Conservation (phyloP, 768 basidiomycete species). For the Sporobolomyces phaffii region DNA sequence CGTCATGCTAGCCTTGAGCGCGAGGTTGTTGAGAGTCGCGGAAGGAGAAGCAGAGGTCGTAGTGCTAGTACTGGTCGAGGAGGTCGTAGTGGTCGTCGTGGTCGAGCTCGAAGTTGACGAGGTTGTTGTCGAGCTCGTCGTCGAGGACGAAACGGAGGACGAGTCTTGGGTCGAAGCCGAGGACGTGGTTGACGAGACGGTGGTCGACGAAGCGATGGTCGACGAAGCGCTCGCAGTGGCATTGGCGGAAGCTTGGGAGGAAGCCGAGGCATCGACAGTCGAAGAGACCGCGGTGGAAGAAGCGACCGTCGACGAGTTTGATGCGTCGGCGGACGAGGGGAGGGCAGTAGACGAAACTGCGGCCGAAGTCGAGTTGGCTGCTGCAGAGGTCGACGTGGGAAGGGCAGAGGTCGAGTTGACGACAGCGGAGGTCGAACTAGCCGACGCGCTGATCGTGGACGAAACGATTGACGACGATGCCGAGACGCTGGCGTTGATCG, state of each 20-base stretch:
- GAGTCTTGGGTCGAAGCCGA: not conserved
- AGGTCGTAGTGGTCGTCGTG: not conserved
- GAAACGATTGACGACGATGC: no score
- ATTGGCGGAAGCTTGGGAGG: not conserved
- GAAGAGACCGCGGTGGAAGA: not conserved
- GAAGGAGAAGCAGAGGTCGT: not conserved
- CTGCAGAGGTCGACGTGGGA: no score
- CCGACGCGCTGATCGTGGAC: no score
- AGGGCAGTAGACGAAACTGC: not conserved
- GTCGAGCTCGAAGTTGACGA: not conserved
- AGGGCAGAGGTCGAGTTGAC: no score
- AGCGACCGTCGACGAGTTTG: not conserved
- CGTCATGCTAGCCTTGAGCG: not conserved
- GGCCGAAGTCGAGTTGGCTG: not conserved
- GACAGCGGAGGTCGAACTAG: no score
- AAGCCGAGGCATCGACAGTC: not conserved
- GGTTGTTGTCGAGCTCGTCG: not conserved
- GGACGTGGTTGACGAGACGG: not conserved
- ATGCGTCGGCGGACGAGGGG: not conserved
- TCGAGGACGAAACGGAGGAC: not conserved
- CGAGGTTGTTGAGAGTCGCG: slow-evolving; percentile 17
- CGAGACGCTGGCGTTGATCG: not conserved
- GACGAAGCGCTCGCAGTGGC: not conserved
- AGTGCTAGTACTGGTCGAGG: not conserved
- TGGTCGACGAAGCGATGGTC: not conserved